Base-by-base conservation (phyloP, 2,329 filamentous ascomycete genomes). In the Coniochaeta pulveracea region DNA sequence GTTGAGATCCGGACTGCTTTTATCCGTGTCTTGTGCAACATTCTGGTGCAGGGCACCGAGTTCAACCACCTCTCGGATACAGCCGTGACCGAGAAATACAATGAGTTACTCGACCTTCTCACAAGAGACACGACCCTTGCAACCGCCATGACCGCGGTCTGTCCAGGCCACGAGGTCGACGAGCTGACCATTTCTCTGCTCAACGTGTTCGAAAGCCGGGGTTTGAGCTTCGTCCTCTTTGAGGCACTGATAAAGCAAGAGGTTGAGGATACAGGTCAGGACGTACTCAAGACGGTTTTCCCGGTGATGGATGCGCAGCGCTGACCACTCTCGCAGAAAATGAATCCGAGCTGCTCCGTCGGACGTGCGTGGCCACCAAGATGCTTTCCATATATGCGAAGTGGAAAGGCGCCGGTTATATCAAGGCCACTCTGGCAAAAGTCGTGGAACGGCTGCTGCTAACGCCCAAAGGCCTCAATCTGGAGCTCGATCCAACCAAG, bases 331-430 rank as follows among this genome's bases (percentile, higher is more conserved):
- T 26, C 31, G 42, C 36, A 66, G 77, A 81, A 48, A 80, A 76
- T 34, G 77, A 81, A 46, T 67, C 76, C 2, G 77, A 82, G 44
- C 62, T 82, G 15, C 54, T 82, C 9, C 66, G 77, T n/a, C 63
- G 76, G 32, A 78, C 77, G 19, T 80, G 75, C 42, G 76, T 82
- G 2, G 72, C 75, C n/a, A 81, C 77, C 2, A 82, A 81, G 48
- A 78, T 81, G 67, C 61, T 82, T 3, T 80, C 77, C 1, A 65
- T 80, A 6, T 82, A 80, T 44, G 76, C 76, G 5, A 81, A 78
- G 46, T 82, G 77, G 77, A 81, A 80, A 53, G 77, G 77, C 10
- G 58, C 66, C 11, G 51, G 63, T 4, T 82, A 82, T 46, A 62
- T 82, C 22, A 72, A 70, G 43, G 59, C 63, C 10, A 81, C 77